Evolutionary conservation across 2,329 filamentous ascomycete genomes (phyloP).

Genomic region (Diaporthe amygdali): DNA sequence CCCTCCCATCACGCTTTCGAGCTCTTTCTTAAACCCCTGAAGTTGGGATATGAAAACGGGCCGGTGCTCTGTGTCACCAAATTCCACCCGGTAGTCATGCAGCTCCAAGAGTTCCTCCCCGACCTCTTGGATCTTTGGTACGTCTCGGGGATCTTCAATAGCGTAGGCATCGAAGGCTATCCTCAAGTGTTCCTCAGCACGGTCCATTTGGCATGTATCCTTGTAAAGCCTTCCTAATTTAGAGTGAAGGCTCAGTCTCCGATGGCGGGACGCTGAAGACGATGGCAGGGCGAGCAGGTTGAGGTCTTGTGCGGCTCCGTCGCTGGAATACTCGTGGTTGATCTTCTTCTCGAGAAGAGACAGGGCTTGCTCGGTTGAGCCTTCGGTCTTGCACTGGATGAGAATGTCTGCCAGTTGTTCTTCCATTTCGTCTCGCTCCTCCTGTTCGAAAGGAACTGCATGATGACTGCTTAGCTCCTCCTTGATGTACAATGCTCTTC

Average conservation of each 20-base stretch:
- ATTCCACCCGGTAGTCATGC: neutral
- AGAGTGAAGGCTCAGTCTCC: neutral
- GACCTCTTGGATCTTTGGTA: neutral
- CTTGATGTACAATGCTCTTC: constrained; percentile 2
- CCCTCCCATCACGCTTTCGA: neutral
- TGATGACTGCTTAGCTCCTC: neutral
- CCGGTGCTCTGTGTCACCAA: neutral
- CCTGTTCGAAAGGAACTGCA: neutral
- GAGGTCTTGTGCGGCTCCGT: neutral
- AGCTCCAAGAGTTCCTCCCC: constrained; percentile 1
- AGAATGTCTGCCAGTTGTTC: constrained; percentile 6
- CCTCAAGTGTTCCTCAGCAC: neutral
- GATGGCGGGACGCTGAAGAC: neutral
- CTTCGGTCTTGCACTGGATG: neutral
- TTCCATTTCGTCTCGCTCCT: constrained; percentile 1
- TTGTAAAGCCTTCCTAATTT: constrained; percentile 19
- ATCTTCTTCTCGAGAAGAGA: neutral
- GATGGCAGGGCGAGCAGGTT: neutral
- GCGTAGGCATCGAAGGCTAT: neutral
- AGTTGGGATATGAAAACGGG: constrained; percentile 4
- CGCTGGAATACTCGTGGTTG: neutral
- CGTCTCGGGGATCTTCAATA: neutral
- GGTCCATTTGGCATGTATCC: neutral
- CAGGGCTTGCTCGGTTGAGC: neutral
- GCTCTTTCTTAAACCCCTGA: neutral